Conservation (phyloP, 768 basidiomycete genomes). For the Panaeolus cyanescens region DNA sequence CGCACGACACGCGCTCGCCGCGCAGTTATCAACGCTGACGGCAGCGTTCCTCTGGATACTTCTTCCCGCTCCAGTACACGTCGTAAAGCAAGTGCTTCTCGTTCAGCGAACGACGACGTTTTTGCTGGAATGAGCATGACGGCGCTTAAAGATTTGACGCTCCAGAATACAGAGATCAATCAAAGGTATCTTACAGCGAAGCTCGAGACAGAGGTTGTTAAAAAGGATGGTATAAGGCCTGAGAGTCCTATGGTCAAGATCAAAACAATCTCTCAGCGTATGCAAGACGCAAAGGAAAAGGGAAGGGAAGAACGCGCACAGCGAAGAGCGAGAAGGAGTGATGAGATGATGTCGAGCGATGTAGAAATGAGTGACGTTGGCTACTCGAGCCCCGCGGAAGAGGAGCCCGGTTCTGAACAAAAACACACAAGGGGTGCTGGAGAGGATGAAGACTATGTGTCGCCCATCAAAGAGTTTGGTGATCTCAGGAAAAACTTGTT, state of each 20-base stretch:
- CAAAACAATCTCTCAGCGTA: conserved; percentile 65
- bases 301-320: conserved; percentile 61
- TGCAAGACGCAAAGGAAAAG: conserved; percentile 60
- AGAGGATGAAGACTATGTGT: conserved; percentile 80
- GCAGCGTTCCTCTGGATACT: conserved; percentile 23
- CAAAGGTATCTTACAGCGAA: conserved; percentile 63
- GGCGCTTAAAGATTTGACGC: conserved; percentile 70
- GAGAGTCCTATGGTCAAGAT: conserved; percentile 81
- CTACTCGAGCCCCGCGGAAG: conserved; percentile 29
- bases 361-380: conserved; percentile 27
- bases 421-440: conserved; percentile 68
- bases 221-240: conserved; percentile 69
- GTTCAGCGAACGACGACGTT: conserved; percentile 30
- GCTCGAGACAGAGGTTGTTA: conserved; percentile 70
- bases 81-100: conserved; percentile 41
- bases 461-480: conserved; percentile 51
- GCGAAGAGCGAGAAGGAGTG: conserved; percentile 54
- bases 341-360: conserved; percentile 34
- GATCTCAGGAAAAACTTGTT: conserved; percentile 40
- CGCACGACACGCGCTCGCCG: conserved; percentile 57
- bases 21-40: conserved; percentile 36
- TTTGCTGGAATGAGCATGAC: conserved; percentile 71
- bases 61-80: conserved; percentile 35
- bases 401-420: conserved; percentile 14
- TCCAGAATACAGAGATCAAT: conserved; percentile 71